A percentile compares a stretch with the other conserved stretches of the same genome.
phyloP scores from a whole-genome alignment of 2,329 filamentous ascomycete genomes.

The Clonostachys byssicola region DNA sequence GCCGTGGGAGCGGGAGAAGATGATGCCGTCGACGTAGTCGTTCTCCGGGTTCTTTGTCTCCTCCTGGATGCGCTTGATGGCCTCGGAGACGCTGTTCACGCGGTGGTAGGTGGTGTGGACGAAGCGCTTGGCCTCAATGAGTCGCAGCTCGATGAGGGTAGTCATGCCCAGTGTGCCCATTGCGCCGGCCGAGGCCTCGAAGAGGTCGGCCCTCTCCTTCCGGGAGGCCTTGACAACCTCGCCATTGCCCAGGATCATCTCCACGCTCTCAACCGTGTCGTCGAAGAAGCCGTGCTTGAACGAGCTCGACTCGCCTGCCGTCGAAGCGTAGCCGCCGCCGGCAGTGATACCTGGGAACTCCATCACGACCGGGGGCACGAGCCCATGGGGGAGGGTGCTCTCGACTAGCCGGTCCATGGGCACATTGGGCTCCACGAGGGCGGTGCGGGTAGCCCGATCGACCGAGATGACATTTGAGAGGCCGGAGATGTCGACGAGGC shows the following conservation, averaged over 20 bases:
- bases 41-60: constrained; percentile 37
- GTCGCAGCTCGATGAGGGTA: constrained; percentile 61
- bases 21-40: constrained; percentile 72
- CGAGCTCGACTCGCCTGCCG: constrained; percentile 65
- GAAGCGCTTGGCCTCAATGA: constrained; percentile 55
- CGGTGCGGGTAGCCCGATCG: constrained; percentile 48
- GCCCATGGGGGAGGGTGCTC: constrained; percentile 57
- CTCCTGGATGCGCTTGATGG: constrained; percentile 41
- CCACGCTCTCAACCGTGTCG: constrained; percentile 56
- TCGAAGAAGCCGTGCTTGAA: constrained; percentile 73
- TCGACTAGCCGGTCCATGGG: constrained; percentile 70
- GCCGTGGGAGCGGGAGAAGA: constrained; percentile 57
- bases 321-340: constrained; percentile 68
- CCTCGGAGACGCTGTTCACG: constrained; percentile 39
- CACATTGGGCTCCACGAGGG: constrained; percentile 72
- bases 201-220: constrained; percentile 47
- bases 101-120: constrained; percentile 62
- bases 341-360: constrained; percentile 74
- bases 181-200: constrained; percentile 61
- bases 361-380: constrained; percentile 70
- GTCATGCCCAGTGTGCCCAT: constrained; percentile 66
- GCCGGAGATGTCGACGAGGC: constrained; percentile 57
- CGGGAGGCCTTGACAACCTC: constrained; percentile 51
- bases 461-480: constrained; percentile 62
- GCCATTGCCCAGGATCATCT: constrained; percentile 67